A percentile compares a stretch with the other conserved stretches of the same genome.
These are phyloP conservation scores for Coniochaeta hoffmannii DNA, from an alignment of 2,329 filamentous ascomycete genomes.

Conservation along the genomic window DNA sequence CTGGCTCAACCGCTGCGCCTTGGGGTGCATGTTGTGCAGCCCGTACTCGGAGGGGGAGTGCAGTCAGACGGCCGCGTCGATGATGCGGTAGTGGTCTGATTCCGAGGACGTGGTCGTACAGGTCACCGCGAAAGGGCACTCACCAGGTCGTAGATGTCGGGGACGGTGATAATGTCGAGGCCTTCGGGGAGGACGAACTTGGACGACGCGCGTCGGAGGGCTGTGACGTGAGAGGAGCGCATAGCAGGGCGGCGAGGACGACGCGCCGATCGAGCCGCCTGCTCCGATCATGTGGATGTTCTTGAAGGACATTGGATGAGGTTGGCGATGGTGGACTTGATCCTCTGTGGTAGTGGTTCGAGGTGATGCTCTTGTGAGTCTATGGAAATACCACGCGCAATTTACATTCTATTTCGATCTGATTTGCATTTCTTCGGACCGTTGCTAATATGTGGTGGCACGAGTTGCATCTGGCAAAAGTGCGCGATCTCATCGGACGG, in stretches of 20 bases:
- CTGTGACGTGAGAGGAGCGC: constrained; percentile 16
- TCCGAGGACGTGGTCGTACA: constrained; percentile 27
- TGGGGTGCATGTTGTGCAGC: constrained; percentile 23
- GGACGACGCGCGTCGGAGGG: constrained; percentile 20
- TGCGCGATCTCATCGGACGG: too few species aligned
- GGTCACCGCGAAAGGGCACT: constrained; percentile 27
- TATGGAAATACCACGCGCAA: too few species aligned
- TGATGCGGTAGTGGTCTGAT: constrained; percentile 38
- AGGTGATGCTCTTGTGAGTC: too few species aligned
- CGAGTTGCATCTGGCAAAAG: too few species aligned
- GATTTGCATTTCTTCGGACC: too few species aligned
- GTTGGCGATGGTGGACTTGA: background rate
- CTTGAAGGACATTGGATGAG: constrained; percentile 10
- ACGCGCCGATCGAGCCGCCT: constrained; percentile 21
- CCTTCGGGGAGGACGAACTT: constrained; percentile 12
- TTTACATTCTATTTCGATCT: too few species aligned
- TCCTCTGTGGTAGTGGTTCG: too few species aligned
- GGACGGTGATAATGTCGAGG: constrained; percentile 16
- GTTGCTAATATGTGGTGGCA: too few species aligned
- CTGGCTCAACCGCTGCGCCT: constrained; percentile 16
- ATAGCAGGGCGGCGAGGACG: constrained; percentile 19
- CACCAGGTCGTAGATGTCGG: constrained; percentile 18
- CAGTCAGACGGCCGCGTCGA: constrained; percentile 48
- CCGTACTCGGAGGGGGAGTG: constrained; percentile 48
- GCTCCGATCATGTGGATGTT: constrained; percentile 23